Conservation (phyloP, 257 asterid genomes). For the Forsythia viridissima region DNA sequence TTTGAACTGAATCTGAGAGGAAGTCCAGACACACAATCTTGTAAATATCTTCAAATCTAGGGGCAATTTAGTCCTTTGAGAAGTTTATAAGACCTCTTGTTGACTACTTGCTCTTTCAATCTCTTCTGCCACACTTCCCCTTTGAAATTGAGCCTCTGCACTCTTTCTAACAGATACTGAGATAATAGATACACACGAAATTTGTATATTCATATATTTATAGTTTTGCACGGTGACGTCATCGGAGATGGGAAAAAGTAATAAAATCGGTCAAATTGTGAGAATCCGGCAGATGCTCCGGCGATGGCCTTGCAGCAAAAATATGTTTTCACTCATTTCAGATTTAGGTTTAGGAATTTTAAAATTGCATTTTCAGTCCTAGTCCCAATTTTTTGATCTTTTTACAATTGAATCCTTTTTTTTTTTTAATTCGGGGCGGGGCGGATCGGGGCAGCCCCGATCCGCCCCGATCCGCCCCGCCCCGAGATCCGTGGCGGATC, state of each 20-base stretch:
- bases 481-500: too few relatives aligned
- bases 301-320: too few relatives aligned
- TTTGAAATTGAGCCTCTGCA: neutral
- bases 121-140: neutral
- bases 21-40: neutral
- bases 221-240: slow-evolving; percentile 11
- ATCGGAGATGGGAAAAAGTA: slow-evolving; percentile 38
- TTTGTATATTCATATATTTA: neutral
- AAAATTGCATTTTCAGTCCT: too few relatives aligned
- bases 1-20: neutral
- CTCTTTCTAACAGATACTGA: neutral
- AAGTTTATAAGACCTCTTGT: slow-evolving; percentile 6
- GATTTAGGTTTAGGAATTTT: too few relatives aligned
- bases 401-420: too few relatives aligned
- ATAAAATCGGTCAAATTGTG: slow-evolving; percentile 60
- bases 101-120: slow-evolving; percentile 9
- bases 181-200: neutral
- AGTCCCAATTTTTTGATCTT: too few relatives aligned
- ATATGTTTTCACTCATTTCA: too few relatives aligned
- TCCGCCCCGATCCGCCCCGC: too few relatives aligned
- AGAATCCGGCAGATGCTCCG: slow-evolving; percentile 71
- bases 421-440: too few relatives aligned
- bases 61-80: slow-evolving; percentile 19
- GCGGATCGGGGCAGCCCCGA: too few relatives aligned
- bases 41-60: slow-evolving; percentile 31